These are phyloP conservation scores for Aureobasidium pullulans DNA, from an alignment of 2,329 filamentous ascomycete species.

Conservation along the genomic window DNA sequence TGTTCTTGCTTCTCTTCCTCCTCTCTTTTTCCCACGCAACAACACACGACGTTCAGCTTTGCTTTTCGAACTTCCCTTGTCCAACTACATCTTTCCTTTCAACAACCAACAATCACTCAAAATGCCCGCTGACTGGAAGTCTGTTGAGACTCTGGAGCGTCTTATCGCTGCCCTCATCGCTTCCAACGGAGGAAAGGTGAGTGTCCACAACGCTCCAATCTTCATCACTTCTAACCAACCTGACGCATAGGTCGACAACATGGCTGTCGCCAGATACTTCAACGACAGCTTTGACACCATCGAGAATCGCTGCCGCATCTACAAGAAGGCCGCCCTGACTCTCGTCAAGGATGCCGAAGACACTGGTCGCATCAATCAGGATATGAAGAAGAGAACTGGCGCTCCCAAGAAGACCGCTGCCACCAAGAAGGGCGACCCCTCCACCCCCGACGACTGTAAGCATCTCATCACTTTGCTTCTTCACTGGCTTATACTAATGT, in stretches of 20 bases:
- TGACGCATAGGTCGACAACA: neutral
- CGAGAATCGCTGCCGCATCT: constrained; percentile 3
- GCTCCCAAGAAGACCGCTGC: neutral
- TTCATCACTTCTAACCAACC: neutral
- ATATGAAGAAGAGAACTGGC: neutral
- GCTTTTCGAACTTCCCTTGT: neutral
- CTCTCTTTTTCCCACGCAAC: neutral
- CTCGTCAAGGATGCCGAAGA: neutral
- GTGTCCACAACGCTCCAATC: neutral
- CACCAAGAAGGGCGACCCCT: neutral
- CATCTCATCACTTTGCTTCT: too few species aligned
- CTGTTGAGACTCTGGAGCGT: neutral
- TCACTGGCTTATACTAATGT: neutral
- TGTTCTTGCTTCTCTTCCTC: neutral
- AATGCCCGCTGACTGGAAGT: constrained; percentile 13
- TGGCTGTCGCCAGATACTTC: constrained; percentile 7
- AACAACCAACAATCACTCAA: neutral
- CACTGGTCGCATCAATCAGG: constrained; percentile 3
- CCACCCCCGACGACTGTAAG: neutral
- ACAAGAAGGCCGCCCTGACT: neutral
- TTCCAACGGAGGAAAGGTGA: constrained; percentile 8
- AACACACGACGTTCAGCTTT: neutral
- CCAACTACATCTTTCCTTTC: neutral
- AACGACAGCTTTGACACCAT: constrained; percentile 8
- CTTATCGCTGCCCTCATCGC: constrained; percentile 6